Conservation (phyloP, 345 rosid species). For the Jatropha curcas region DNA sequence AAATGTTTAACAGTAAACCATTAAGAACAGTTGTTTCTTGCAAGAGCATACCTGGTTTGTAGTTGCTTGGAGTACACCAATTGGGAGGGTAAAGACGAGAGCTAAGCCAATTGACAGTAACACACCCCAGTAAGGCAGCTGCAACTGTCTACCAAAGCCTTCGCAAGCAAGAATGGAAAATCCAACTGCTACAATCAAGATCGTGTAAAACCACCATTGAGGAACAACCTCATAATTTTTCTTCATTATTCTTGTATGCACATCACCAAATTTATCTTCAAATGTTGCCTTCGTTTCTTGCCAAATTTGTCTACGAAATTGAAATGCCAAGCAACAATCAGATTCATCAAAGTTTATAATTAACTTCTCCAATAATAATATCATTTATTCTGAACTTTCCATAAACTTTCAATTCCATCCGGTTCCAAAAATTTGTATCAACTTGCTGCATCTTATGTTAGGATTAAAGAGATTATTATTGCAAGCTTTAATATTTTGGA, state of each 20-base stretch:
- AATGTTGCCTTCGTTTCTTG: conserved; percentile 35
- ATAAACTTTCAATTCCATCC: too few relatives aligned
- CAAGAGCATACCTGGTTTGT: conserved; percentile 45
- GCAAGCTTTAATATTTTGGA: too few relatives aligned
- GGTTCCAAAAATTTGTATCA: too few relatives aligned
- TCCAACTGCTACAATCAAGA: conserved; percentile 29
- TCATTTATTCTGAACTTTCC: not conserved
- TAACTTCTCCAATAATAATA: too few relatives aligned
- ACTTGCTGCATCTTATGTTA: too few relatives aligned
- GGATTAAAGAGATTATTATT: too few relatives aligned
- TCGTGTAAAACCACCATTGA: conserved; percentile 49
- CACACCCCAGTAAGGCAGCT: conserved; percentile 66
- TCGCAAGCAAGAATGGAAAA: conserved; percentile 45
- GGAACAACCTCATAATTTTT: conserved; percentile 51
- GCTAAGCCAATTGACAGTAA: conserved; percentile 39
- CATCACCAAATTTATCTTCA: conserved; percentile 43
- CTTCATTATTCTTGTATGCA: conserved; percentile 74
- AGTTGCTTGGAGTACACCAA: conserved; percentile 58
- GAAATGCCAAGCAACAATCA: not conserved
- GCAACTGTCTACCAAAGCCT: conserved; percentile 47
- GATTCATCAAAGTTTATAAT: not conserved
- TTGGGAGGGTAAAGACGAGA: conserved; percentile 47
- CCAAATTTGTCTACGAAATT: conserved; percentile 43
- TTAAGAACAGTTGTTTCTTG: not conserved
- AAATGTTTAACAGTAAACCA: too few relatives aligned